Percentiles rank a stretch among this genome's conserved stretches.
Evolutionary conservation across 179 eudicot genomes (phyloP).

Genomic region (Carnegiea gigantea): DNA sequence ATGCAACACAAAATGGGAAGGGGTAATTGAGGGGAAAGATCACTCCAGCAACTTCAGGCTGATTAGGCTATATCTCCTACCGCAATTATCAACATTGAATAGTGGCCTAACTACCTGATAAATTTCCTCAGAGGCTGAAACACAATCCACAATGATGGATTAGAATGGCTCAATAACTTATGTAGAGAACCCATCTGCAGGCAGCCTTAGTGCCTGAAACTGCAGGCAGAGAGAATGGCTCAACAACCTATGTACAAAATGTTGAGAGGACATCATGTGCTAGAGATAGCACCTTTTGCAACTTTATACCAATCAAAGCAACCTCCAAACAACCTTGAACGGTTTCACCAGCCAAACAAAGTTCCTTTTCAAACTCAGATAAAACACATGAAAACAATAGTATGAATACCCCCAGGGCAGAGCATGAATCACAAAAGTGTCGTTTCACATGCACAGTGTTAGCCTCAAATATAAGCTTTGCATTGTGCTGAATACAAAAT

Average conservation of each 20-base stretch:
- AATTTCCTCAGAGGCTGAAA: not conserved
- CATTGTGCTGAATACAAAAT: not conserved
- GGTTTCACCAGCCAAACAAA: not conserved
- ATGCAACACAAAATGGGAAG: not conserved
- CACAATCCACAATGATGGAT: not conserved
- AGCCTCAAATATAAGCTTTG: not conserved
- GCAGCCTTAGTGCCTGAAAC: no score
- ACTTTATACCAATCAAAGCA: not conserved
- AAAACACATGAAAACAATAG: not conserved
- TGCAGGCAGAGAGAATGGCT: not conserved
- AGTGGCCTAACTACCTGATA: not conserved
- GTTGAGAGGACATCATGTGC: not conserved
- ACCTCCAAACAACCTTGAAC: not conserved
- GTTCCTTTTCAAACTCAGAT: not conserved
- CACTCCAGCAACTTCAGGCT: not conserved
- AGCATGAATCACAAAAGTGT: not conserved
- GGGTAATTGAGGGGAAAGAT: not conserved
- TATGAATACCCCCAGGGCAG: not conserved
- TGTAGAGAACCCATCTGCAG: no score
- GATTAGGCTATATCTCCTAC: not conserved
- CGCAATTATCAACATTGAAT: not conserved
- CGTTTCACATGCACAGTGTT: not conserved
- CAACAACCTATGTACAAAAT: not conserved
- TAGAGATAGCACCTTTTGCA: not conserved
- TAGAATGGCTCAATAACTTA: not conserved